A percentile compares a stretch with the other conserved stretches of the same genome.
Conservation (phyloP, 257 asterid genomes). For the Ballota nigra region DNA sequence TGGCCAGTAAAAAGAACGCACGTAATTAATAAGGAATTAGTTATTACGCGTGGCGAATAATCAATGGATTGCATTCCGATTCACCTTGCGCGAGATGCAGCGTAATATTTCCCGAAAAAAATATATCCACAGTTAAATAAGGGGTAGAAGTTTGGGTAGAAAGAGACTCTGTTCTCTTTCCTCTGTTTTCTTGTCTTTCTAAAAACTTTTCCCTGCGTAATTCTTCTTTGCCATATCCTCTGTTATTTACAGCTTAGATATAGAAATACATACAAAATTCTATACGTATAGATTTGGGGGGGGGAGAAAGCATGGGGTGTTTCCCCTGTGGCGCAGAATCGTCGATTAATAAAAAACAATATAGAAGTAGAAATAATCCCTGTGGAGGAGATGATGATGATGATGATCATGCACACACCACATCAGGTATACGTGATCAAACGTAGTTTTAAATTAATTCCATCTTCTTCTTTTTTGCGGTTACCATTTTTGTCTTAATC, state of each 20-base stretch:
- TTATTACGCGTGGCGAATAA: too few relatives aligned
- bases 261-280: not conserved
- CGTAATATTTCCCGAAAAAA: not conserved
- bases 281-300: not conserved
- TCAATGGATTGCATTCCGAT: not conserved
- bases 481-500: not conserved
- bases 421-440: slow-evolving; percentile 18
- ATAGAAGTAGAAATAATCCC: slow-evolving; percentile 12
- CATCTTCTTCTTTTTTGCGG: not conserved
- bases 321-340: slow-evolving; percentile 31
- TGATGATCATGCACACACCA: slow-evolving; percentile 16
- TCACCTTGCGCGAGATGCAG: not conserved
- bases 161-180: not conserved
- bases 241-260: slow-evolving; percentile 15
- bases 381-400: slow-evolving; percentile 19
- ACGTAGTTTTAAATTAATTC: too few relatives aligned
- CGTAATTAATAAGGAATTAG: not conserved
- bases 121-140: not conserved
- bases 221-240: slow-evolving; percentile 1
- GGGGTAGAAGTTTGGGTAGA: not conserved
- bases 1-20: not conserved
- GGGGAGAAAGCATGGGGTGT: slow-evolving; percentile 33
- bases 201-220: not conserved
- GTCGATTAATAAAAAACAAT: slow-evolving; percentile 26
- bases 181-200: slow-evolving; percentile 19